These are phyloP conservation scores for Sarocladium brachiariae DNA, from an alignment of 2,329 filamentous ascomycete genomes.

Conservation along the genomic window DNA sequence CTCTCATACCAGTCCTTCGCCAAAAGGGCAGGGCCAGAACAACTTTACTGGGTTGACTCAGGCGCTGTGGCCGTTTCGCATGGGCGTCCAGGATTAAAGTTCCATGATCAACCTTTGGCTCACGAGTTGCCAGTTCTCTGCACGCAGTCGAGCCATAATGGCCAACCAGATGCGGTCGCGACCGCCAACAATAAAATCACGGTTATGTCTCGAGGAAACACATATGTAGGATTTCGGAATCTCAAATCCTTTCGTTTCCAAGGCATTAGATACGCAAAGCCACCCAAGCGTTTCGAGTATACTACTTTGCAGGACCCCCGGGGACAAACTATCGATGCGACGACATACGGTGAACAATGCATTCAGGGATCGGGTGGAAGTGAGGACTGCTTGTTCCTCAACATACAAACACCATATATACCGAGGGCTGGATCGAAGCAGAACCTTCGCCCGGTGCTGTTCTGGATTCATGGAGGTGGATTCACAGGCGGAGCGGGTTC, in stretches of 20 bases:
- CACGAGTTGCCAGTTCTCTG: not conserved
- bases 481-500: conserved; percentile 23
- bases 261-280: not conserved
- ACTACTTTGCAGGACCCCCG: not conserved
- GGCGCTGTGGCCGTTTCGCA: not conserved
- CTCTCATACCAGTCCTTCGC: not conserved
- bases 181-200: not conserved
- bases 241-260: not conserved
- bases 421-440: not conserved
- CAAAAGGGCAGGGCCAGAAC: not conserved
- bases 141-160: not conserved
- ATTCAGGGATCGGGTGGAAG: not conserved
- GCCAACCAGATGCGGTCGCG: not conserved
- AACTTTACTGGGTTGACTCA: not conserved
- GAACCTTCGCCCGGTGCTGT: conserved; percentile 21
- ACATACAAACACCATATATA: not conserved
- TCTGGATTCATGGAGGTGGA: conserved; percentile 33
- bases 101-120: not conserved
- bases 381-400: not conserved
- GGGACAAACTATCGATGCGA: not conserved
- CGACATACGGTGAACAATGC: not conserved
- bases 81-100: not conserved
- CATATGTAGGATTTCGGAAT: not conserved
- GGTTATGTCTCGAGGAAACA: not conserved
- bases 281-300: not conserved